A percentile compares a stretch with the other conserved stretches of the same genome.
These are phyloP conservation scores for Trametes villosa DNA, from an alignment of 768 basidiomycete species.

Conservation along the genomic window DNA sequence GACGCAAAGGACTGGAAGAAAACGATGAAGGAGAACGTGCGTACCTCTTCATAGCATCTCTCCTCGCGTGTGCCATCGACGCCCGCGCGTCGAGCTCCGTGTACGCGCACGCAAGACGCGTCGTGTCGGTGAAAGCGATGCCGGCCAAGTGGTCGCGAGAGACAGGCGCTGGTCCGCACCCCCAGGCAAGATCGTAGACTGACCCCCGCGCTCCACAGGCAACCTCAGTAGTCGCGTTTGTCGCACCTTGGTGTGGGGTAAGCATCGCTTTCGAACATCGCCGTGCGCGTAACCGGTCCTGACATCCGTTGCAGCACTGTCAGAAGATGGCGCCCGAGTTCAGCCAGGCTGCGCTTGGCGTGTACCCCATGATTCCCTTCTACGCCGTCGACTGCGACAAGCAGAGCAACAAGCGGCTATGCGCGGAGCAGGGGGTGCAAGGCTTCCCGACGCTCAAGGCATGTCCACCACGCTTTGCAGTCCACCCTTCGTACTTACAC, in stretches of 20 bases:
- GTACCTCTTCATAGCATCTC: slow-evolving; percentile 31
- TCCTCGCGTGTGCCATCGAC: neutral
- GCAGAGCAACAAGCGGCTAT: slow-evolving; percentile 78
- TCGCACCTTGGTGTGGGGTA: slow-evolving; percentile 94
- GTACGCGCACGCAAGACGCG: neutral
- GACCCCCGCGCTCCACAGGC: neutral
- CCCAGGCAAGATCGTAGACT: neutral
- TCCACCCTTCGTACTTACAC: neutral
- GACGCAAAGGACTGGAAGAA: slow-evolving; percentile 72
- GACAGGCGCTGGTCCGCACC: neutral
- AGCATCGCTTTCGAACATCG: neutral
- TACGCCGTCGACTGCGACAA: slow-evolving; percentile 96
- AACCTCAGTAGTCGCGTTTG: slow-evolving; percentile 73
- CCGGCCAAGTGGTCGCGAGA: neutral
- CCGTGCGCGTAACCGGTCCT: too few species aligned
- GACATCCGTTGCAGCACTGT: slow-evolving; percentile 62
- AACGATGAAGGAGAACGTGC: slow-evolving; percentile 75
- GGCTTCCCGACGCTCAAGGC: slow-evolving; percentile 94
- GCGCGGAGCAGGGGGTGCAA: slow-evolving; percentile 82
- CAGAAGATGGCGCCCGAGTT: slow-evolving; percentile 85
- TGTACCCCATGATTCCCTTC: slow-evolving; percentile 82
- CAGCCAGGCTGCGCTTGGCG: slow-evolving; percentile 75
- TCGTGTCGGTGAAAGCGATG: neutral
- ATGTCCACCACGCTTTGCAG: slow-evolving; percentile 10
- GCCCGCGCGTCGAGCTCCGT: neutral